Evolutionary conservation across 108 stramenopile species (phyloP), one percentile per base, ranked within the genome.

Genomic region (Nitzschia sp.): DNA sequence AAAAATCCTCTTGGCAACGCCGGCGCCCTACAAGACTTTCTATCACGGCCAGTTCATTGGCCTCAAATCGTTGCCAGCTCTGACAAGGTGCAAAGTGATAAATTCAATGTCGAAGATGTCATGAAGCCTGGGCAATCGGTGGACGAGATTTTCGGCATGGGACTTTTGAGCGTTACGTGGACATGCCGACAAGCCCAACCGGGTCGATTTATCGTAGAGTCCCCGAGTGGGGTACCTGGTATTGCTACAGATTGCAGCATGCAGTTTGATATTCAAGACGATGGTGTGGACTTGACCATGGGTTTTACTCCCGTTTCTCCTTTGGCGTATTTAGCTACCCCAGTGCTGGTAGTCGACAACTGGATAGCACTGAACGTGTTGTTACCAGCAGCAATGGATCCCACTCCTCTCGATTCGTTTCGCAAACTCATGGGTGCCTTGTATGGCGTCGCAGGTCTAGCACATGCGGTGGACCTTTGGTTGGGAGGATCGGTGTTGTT

Each of bases 101-200:
- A 33, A 23, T 15, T 33, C 21, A 8, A 52, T 38, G 30, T 33
- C n/a, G 13, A 23, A 13, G 53, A 33, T 35, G 25, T 41, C 15
- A 1, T 69, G 5, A 19, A 57, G 30, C 53, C 55, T 25, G 68
- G 68, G 26, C 29, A 57, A 1, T 41, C 44, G 19, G 83, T 84
- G 0, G 65, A 74, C 22, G 83, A 84, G 71, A 34, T 67, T 13
- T 84, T 84, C 54, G 83, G 79, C 13, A 29, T 84, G 44, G 75
- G 75, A 17, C 68, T 66, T 15, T 58, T 84, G 8, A 44, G 54
- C 4, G 83, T 84, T 0, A 13, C 28, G 17, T 84, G 83, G 83
- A 63, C 32, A 19, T 84, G 83, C 45, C 73, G 52, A 1, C 45
- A 61, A 9, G 53, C 34, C 19, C 28, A 67, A 41, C 16, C 45